Evolutionary conservation across 1,284 basidiomycete species (phyloP), one percentile per base, ranked within the genome.

Genomic region (Pseudozyma hubeiensis): DNA sequence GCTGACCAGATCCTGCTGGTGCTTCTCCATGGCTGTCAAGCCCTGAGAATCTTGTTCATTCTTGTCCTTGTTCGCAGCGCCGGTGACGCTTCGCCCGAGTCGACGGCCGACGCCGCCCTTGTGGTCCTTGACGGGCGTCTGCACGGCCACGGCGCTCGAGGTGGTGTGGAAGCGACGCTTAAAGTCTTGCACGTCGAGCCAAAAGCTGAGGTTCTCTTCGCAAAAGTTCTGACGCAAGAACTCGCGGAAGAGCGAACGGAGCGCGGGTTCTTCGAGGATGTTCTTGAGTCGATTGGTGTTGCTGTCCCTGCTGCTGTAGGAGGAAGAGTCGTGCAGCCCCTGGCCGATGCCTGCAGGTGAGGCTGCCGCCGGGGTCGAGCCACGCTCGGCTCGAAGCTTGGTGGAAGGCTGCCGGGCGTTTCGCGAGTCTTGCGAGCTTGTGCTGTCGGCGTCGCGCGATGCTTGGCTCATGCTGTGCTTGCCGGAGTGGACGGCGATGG

Each of bases 131-230:
- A 43, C n/a, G 4, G 56, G 41, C 4, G 52, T 24, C 52, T 64
- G 62, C 3, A 89, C 88, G 11, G 93, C 92, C 60, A 92, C 90
- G 6, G 96, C 93, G 77, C 91, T 94, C 5, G 92, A 95, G 0
- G 96, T 97, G 64, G 94, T 97, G 82, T 90, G 91, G 87, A 99
- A 99, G 80, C 94, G 91, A 77, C 92, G 89, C 87, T 94, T 95
- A 87, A 99, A 97, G 84, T 99, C 96, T 85, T 94, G 90, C 1
- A 97, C 96, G 81, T 98, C 97, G 57, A 98, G 85, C 92, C 94
- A 99, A 87, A 97, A 99, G 49, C 91, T 91, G 77, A 99, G 86
- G 84, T 99, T 99, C 88, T 99, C 96, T 84, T 99, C 96, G 87
- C 94, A 98, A 85, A 97, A 97, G 85, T 97, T 97, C 53, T 90